Evolutionary conservation across 345 rosid species (phyloP), one percentile per base, ranked within the genome.

Genomic region (Murraya paniculata): DNA sequence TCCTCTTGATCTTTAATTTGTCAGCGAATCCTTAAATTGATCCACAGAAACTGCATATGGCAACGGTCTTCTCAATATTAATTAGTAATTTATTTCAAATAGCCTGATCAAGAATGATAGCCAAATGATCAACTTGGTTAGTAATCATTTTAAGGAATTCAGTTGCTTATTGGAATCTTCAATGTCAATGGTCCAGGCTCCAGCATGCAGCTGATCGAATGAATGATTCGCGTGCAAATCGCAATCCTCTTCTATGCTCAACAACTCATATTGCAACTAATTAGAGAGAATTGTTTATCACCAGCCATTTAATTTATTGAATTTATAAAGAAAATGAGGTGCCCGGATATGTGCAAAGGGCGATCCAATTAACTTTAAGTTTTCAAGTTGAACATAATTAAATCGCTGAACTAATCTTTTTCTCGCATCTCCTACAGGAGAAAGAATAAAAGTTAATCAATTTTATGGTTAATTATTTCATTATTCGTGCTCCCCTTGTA

Each of bases 351-450:
- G 73, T 72, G 77, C 66, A 35, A 19, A 60, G 33, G 48, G 64
- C 39, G 16, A 24, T 67, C 59, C 31, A 31, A 71, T 45, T 14
- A 33, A 25, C 76, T 53, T 75, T 71, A 77, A 73, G 59, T 50
- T 67, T 67, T 36, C 81, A 81, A 81, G 75, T 73, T 73, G 75
- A 60, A 67, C 78, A 73, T 73, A 68, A 77, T 77, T 64, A 81
- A 81, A 77, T 64, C 67, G 38, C 58, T 66, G 28, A 64, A 75
- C 60, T 64, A 62, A 56, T 14, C 72, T 81, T 68, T 65, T 53
- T 65, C 28, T 33, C 31, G 74, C 56, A 77, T 81, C 77, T 81
- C 80, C 48, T 36, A 2, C 72, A 72, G 61, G 8, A 72, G 60
- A 71, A 45, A 62, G 39, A 77, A 72, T 50, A 78, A 77, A 72